A percentile compares a stretch with the other conserved stretches of the same genome.
Conservation (phyloP, 495 filamentous ascomycete species). For the Neurospora sp. region DNA sequence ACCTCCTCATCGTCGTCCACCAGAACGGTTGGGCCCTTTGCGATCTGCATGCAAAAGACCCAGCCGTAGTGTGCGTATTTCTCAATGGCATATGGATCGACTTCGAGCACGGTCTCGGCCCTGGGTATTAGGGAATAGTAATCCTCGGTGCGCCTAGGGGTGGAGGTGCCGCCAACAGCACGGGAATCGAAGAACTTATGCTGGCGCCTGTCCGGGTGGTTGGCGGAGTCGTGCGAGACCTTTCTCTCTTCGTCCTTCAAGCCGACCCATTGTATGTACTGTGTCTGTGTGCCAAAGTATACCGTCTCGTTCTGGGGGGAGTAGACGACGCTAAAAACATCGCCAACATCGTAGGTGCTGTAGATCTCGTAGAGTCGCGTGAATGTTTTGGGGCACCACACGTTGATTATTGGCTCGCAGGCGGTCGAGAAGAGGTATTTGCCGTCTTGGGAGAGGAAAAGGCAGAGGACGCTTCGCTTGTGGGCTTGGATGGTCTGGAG, state of each 20-base stretch:
- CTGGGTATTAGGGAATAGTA: conserved; percentile 39
- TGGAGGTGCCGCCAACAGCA: conserved; percentile 69
- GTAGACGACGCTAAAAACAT: conserved; percentile 88
- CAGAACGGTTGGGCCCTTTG: conserved; percentile 49
- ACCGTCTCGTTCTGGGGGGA: conserved; percentile 67
- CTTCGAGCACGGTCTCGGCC: conserved; percentile 59
- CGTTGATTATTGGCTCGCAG: conserved; percentile 87
- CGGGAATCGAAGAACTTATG: conserved; percentile 93
- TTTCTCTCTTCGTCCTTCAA: conserved; percentile 38
- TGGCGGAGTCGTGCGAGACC: conserved; percentile 50
- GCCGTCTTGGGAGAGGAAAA: conserved; percentile 66
- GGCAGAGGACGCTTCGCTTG: conserved; percentile 76
- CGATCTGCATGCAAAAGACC: conserved; percentile 86
- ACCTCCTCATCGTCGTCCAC: conserved; percentile 63
- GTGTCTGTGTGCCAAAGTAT: conserved; percentile 91
- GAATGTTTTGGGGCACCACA: conserved; percentile 43
- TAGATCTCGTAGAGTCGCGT: conserved; percentile 74
- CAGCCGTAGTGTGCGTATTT: conserved; percentile 94
- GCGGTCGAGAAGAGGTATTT: conserved; percentile 83
- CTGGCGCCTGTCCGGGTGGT: conserved; percentile 70
- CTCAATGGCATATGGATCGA: conserved; percentile 68
- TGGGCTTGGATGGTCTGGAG: conserved; percentile 71
- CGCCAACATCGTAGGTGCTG: conserved; percentile 88
- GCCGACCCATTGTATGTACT: conserved; percentile 66
- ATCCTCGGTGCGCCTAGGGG: conserved; percentile 51